Percentiles rank a stretch among this genome's conserved stretches.
Conservation (phyloP, 495 filamentous ascomycete species). For the Penicillium angulare region DNA sequence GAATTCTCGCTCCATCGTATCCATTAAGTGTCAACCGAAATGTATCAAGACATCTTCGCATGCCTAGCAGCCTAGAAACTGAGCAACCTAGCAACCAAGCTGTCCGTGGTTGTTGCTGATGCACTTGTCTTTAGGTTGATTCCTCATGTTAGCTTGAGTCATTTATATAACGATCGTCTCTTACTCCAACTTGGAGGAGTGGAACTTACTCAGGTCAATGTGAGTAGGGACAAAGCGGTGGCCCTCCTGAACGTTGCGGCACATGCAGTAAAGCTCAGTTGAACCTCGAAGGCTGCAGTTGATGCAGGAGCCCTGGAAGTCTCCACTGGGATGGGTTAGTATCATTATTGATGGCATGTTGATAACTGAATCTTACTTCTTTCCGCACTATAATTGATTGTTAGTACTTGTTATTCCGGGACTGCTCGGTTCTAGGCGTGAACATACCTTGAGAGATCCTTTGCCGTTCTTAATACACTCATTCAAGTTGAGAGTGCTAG, state of each 20-base stretch:
- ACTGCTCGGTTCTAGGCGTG: neutral
- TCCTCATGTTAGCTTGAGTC: neutral
- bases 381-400: constrained; percentile 16
- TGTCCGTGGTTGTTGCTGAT: constrained; percentile 23
- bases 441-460: constrained; percentile 12
- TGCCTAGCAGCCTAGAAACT: no score
- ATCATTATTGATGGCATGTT: no score
- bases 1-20: neutral
- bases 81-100: constrained; percentile 18
- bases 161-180: no score
- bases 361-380: constrained; percentile 15
- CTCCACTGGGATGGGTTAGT: constrained; percentile 8
- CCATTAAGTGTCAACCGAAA: no score
- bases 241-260: constrained; percentile 11
- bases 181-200: no score
- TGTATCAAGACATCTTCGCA: no score
- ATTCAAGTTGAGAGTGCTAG: constrained; percentile 15
- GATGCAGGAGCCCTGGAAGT: constrained; percentile 19
- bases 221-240: constrained; percentile 14
- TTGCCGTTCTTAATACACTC: constrained; percentile 21
- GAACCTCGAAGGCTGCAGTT: constrained; percentile 18
- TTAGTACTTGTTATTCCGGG: constrained; percentile 1
- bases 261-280: constrained; percentile 20
- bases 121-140: constrained; percentile 14
- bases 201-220: constrained; percentile 21